Base-by-base conservation (phyloP, 2,329 filamentous ascomycete genomes). In the Phaeosphaeria sp. region DNA sequence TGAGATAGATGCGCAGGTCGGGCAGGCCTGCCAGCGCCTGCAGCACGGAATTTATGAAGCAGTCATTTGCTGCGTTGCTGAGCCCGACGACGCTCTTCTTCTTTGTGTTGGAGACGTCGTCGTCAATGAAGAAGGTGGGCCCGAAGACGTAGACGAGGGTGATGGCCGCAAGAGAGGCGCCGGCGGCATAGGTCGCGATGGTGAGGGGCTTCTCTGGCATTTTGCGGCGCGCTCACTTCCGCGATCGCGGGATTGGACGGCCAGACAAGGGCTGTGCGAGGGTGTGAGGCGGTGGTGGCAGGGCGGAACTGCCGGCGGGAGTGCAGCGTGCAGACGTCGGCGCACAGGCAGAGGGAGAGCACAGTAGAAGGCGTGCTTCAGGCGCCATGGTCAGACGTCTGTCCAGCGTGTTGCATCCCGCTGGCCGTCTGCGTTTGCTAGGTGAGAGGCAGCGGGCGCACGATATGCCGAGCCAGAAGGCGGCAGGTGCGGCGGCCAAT, bases 91-190 rank as follows among this genome's bases (percentile, higher is more conserved):
- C 91, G 58, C 91, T 91, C 73, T 92, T 94, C 67, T 91, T 88
- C 66, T 90, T 87, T 42, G 51, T 58, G 62, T 81, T 80, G 54
- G 85, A 86, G 60, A 89, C 85, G 55, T 95, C 90, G 73, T 89
- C 88, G 79, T 99, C 94, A 76, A 98, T 89, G 70, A 96, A 91
- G 78, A 94, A 98, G 52, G 93, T 98, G n/a, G 95, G 95, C 9
- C 90, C 93, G 79, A 99, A 98, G 68, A 98, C 94, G 79, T 98
- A 99, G 76, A 98, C 91, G 56, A 98, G 87, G 30, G 95, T 94
- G 62, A 96, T 91, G 61, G 95, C 95, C 55, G 95, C 95, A 62
- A 99, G 89, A 54, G 93, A 97, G 59, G 94, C 95, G 68, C 94
- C 94, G 58, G 94, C 95, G 72, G 95, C 95, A 80, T 99, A 99